Base-by-base conservation (phyloP, 345 rosid species). In the Brassica carinata region DNA sequence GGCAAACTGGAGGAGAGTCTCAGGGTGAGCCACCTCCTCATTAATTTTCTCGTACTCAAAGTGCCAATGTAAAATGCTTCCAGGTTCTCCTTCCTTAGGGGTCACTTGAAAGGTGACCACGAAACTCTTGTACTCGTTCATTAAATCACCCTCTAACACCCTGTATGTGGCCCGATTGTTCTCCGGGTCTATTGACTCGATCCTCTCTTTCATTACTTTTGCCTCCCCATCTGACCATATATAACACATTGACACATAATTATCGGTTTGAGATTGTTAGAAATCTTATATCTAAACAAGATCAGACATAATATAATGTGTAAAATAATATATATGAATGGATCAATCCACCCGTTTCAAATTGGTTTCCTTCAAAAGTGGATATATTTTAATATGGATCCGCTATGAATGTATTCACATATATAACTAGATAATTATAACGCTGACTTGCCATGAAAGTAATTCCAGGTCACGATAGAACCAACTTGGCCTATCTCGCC, bases 401-500 rank as follows among this genome's bases (percentile, higher is more conserved):
- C 29, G 26, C 7, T 58, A 18, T n/a, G 27, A 2, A 18, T 58
- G 11, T 18, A 18, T 57, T 51, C 19, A 61, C 27, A 26, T n/a
- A n/a, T n/a, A n/a, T 14, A 43, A 64, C 13, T 2, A 15, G 27
- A 48, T 0, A 51, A 51, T 51, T 51, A 8, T 8, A 48, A 23
- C 34, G 9, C 33, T n/a, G 71, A 65, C 51, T 65, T 76, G 36
- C 73, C 72, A 69, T 78, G 85, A 66, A 75, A 29, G 38, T 85
- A 87, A 23, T 74, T 74, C 85, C 86, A 87, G 57, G 18, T n/a
- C 72, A 83, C 2, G 40, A 85, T 34, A 40, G 81, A 15, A 15
- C 85, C 88, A 13, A 67, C 63, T 5, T 77, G 78, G 2, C 87
- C 90, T 58, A 69, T 82, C 0, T 85, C 85, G 45, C 88, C 90